Percentiles rank a stretch among this genome's conserved stretches.
Evolutionary conservation across 2,329 filamentous ascomycete genomes (phyloP).

Genomic region (Clonostachys byssicola): DNA sequence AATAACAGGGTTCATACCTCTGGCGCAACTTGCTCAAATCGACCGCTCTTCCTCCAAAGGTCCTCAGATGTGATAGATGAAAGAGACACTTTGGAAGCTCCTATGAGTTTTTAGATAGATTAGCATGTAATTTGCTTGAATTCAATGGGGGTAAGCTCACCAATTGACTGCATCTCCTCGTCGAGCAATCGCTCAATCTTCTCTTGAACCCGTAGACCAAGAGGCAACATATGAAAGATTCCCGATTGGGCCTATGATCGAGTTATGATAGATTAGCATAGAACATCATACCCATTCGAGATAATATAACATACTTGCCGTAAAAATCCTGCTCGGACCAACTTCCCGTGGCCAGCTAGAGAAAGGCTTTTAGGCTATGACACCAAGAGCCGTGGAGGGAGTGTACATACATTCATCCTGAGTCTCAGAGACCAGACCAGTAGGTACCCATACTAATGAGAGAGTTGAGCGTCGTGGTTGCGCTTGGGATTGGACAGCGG

Average conservation of each 20-base stretch:
- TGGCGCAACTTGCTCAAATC: conserved; percentile 66
- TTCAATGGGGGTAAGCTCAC: conserved; percentile 27
- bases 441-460: conserved; percentile 77
- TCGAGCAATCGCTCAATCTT: conserved; percentile 86
- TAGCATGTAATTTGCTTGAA: not conserved
- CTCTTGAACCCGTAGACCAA: conserved; percentile 81
- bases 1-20: conserved; percentile 48
- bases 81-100: conserved; percentile 75
- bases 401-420: conserved; percentile 44
- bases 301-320: conserved; percentile 51
- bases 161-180: conserved; percentile 77
- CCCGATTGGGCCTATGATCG: conserved; percentile 71
- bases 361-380: not conserved
- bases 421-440: conserved; percentile 59
- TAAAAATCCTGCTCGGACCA: conserved; percentile 68
- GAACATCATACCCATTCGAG: not conserved
- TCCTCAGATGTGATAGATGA: conserved; percentile 83
- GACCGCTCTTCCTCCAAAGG: conserved; percentile 80
- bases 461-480: conserved; percentile 30
- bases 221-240: conserved; percentile 85
- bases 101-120: conserved; percentile 26
- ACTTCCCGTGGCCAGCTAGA: conserved; percentile 60
- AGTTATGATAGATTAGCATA: conserved; percentile 2
- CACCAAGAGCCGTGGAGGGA: not conserved
- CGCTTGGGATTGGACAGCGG: no score